Conservation (phyloP, 495 filamentous ascomycete species). For the Glonium stellatum region DNA sequence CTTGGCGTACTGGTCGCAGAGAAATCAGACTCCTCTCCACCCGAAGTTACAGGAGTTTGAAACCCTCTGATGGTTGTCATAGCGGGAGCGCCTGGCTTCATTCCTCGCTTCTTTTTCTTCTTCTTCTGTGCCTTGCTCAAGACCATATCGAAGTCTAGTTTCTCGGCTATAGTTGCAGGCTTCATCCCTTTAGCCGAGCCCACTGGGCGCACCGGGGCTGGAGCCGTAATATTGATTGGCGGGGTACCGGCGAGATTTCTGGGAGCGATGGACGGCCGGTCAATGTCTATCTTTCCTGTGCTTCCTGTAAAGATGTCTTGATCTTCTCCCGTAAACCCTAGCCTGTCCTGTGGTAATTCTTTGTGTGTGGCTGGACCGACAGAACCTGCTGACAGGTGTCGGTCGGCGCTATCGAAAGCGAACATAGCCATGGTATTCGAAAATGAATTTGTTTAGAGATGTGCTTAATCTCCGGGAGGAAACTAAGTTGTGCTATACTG, state of each 20-base stretch:
- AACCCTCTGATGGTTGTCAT: slow-evolving; percentile 72
- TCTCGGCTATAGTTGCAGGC: slow-evolving; percentile 13
- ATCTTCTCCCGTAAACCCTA: background rate
- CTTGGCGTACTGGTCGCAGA: slow-evolving; percentile 47
- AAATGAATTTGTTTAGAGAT: background rate
- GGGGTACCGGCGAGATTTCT: slow-evolving; percentile 11
- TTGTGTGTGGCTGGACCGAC: background rate
- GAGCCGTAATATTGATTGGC: slow-evolving; percentile 24
- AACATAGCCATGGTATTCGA: slow-evolving; percentile 12
- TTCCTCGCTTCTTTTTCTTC: slow-evolving; percentile 46
- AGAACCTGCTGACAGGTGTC: background rate
- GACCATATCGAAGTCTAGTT: slow-evolving; percentile 35
- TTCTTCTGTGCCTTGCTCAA: slow-evolving; percentile 33
- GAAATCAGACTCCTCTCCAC: slow-evolving; percentile 77
- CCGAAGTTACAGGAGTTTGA: slow-evolving; percentile 72
- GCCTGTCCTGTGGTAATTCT: background rate
- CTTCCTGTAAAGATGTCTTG: slow-evolving; percentile 9
- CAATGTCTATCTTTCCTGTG: slow-evolving; percentile 18
- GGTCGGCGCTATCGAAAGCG: slow-evolving; percentile 3
- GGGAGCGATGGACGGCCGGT: background rate
- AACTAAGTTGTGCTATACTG: slow-evolving; percentile 1
- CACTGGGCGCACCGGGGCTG: slow-evolving; percentile 18
- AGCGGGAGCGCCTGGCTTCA: slow-evolving; percentile 50
- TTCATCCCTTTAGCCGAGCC: slow-evolving; percentile 6
- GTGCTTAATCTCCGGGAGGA: background rate